Evolutionary conservation across 2,329 filamentous ascomycete genomes (phyloP), one percentile per base, ranked within the genome.

Genomic region (Fusarium sp.): DNA sequence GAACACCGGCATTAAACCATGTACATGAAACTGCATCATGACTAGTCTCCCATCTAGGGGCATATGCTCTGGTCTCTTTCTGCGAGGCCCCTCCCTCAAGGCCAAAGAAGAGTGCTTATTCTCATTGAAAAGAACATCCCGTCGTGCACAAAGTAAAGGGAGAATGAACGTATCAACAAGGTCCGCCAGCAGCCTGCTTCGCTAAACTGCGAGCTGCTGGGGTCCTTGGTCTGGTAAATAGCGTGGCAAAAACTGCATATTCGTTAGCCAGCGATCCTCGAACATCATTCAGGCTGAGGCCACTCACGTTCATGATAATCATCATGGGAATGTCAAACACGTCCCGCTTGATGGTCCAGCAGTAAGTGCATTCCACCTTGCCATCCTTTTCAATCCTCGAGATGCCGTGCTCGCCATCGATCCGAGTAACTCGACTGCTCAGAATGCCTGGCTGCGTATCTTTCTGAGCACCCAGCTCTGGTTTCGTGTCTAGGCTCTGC

Each of bases 291-390:
- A 40, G 5, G 23, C 41, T 31, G 18, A 50, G 18, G 28, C 57
- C 36, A 91, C 95, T 91, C 81, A 98, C 96, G 84, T 98, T 98
- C 85, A 98, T 95, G 77, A 98, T 93, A 80, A 98, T 97, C 83
- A 98, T 87, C 94, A 98, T 97, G 23, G 96, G 96, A 81, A 98
- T 97, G 83, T 98, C 95, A 83, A 98, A 98, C 41, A 96, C 94
- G 80, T 99, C 96, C 69, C 95, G 88, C 83, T 97, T 97, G 68
- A 98, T 95, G 69, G 94, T 95, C 95, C 95, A 98, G 83, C 94
- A 97, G 82, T 97, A 97, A 75, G 93, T 94, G 83, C 95, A 98
- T 78, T 97, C 93, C 61, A 98, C 92, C 81, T 96, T 95, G 57
- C 95, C 95, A 76, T 97, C 94, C 78, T 90, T 92, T 76, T 93